Base-by-base conservation (phyloP, 176 grass and related monocot genomes). In the Coix lacrymajobi region DNA sequence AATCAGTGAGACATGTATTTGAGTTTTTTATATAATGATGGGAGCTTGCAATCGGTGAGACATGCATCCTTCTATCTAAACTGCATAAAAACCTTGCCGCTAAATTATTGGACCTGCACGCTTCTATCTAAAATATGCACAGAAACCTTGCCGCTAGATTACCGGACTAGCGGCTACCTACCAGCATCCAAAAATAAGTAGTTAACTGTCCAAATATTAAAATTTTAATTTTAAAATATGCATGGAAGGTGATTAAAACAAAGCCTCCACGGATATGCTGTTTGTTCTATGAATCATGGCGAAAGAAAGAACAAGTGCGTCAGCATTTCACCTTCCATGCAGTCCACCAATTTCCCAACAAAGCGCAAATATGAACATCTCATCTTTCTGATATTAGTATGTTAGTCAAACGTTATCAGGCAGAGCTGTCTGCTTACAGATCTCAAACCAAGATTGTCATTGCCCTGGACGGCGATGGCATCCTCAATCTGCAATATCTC, bases 401-500 rank as follows among this genome's bases (percentile, higher is more conserved):
- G 28, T 46, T 39, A 74, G 32, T 37, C 17, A 58, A 32, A 77
- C 28, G 46, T 68, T 69, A 69, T 22, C 40, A 31, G 48, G 1
- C 32, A 76, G 25, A 71, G 28, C 29, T 52, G 0, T 63, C 3
- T 56, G 85, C 89, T 86, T 84, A 96, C 93, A 87, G 63, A 89
- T 80, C 68, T 87, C 22, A 87, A 81, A 16, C 46, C 83, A 85
- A 89, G 33, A 45, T 62, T 90, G 37, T 94, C 91, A 37, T 82
- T 90, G 68, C 69, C 52, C 84, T 99, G 96, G 72, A 96, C 52
- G 10, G 83, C 64, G 43, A 96, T 96, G 41, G 91, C 91, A 78
- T 96, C 91, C 41, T 92, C 87, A 51, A 99, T 95, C 82, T 99
- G 93, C 82, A 92, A 69, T 71, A 99, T 99, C 81, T 99, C 96